Evolutionary conservation across 768 basidiomycete genomes (phyloP).

Genomic region (Guyanaporus albipodus): DNA sequence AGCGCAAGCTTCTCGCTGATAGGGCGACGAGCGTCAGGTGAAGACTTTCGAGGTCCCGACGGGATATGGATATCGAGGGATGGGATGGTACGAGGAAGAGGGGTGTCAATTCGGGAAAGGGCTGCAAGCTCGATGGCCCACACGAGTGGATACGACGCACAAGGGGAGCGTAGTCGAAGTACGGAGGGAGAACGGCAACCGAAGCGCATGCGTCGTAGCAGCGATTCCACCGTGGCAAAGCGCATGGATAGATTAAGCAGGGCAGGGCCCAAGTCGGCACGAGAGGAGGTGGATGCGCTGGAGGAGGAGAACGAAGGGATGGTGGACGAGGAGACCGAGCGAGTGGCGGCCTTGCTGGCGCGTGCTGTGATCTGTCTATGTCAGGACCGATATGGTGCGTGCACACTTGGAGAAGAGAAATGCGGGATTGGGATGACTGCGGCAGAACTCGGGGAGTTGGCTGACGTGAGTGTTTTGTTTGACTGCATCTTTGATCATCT

Average conservation of each 20-base stretch:
- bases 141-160: not conserved
- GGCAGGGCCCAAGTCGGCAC: slow-evolving; percentile 4
- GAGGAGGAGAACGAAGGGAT: not conserved
- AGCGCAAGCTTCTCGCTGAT: slow-evolving; percentile 12
- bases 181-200: slow-evolving; percentile 26
- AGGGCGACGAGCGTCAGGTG: slow-evolving; percentile 4
- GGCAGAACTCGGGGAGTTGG: slow-evolving; percentile 28
- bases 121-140: slow-evolving; percentile 6
- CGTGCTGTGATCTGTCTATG: slow-evolving; percentile 25
- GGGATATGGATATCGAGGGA: not conserved
- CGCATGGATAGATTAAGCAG: slow-evolving; percentile 14
- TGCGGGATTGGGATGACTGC: slow-evolving; percentile 24
- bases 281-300: not conserved
- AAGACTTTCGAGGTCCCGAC: not conserved
- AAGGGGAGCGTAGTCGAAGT: slow-evolving; percentile 15
- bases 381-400: slow-evolving; percentile 15
- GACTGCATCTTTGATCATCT: not conserved
- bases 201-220: slow-evolving; percentile 26
- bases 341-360: slow-evolving; percentile 21
- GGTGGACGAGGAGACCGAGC: slow-evolving; percentile 3
- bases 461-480: slow-evolving; percentile 29
- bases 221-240: slow-evolving; percentile 12
- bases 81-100: slow-evolving; percentile 1
- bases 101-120: slow-evolving; percentile 12
- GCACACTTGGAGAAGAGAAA: slow-evolving; percentile 1